Conservation (phyloP, 106 monocot genomes). For the Gastrodia elata region DNA sequence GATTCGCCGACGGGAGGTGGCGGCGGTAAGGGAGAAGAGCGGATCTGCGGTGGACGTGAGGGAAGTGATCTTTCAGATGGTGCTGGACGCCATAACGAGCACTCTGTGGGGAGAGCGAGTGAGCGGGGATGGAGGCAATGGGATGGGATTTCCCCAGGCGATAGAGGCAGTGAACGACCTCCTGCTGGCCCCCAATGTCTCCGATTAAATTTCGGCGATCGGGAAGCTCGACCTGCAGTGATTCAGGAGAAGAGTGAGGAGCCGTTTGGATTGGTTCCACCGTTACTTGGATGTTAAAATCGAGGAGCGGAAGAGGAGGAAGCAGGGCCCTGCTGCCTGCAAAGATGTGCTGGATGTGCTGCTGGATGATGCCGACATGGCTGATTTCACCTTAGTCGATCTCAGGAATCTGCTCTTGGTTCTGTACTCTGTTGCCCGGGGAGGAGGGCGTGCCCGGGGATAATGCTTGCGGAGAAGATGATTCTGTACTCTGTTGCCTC, state of each 20-base stretch:
- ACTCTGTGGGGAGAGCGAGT: constrained; percentile 1
- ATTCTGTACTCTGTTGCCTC: background rate
- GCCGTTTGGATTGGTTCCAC: constrained; percentile 14
- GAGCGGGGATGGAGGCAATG: background rate
- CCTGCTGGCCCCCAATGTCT: constrained; percentile 41
- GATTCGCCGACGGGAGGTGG: background rate
- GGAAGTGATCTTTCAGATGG: background rate
- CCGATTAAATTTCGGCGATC: constrained; percentile 47
- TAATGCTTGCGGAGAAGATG: background rate
- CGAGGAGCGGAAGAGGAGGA: constrained; percentile 19
- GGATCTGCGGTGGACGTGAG: background rate
- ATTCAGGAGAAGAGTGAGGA: constrained; percentile 14
- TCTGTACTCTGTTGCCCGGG: constrained; percentile 17
- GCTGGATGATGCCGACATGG: constrained; percentile 26
- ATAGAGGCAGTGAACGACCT: constrained; percentile 21
- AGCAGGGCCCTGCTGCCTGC: background rate
- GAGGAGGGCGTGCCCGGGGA: constrained; percentile 20
- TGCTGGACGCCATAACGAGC: constrained; percentile 1
- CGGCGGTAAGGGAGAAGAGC: background rate
- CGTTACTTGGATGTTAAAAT: constrained; percentile 26
- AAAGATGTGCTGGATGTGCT: constrained; percentile 44
- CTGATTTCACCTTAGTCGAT: constrained; percentile 34
- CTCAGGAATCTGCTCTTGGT: constrained; percentile 57
- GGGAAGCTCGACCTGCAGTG: constrained; percentile 51
- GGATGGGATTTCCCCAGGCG: constrained; percentile 24